Conservation (phyloP, 805 yeast genomes). For the Nakazawaea pomicola region DNA sequence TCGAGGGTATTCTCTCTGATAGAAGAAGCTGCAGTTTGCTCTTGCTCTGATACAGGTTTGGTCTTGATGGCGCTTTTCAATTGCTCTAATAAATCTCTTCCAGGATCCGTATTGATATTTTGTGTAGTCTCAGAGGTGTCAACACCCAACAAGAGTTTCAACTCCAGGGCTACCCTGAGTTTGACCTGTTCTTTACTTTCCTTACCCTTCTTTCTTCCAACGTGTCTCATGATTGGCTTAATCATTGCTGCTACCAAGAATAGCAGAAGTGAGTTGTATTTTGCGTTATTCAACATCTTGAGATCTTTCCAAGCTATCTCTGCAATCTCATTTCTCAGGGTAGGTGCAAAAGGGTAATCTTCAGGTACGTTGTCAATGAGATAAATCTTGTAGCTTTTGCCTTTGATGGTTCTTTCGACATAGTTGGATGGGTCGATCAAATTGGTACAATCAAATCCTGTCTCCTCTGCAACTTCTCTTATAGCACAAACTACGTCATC, state of each 20-base stretch:
- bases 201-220: slow-evolving; percentile 44
- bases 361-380: slow-evolving; percentile 76
- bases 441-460: slow-evolving; percentile 78
- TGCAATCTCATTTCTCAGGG: slow-evolving; percentile 83
- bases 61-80: slow-evolving; percentile 42
- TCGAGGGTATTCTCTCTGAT: too few relatives aligned
- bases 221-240: slow-evolving; percentile 50
- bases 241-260: slow-evolving; percentile 45
- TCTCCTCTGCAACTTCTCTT: slow-evolving; percentile 90
- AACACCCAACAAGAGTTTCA: slow-evolving; percentile 62
- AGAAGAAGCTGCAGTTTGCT: slow-evolving; percentile 11
- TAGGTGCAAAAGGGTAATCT: slow-evolving; percentile 67
- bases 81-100: slow-evolving; percentile 68
- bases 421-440: slow-evolving; percentile 65
- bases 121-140: slow-evolving; percentile 26
- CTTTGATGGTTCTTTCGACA: slow-evolving; percentile 74
- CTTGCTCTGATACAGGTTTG: slow-evolving; percentile 4
- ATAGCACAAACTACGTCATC: slow-evolving; percentile 83
- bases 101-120: slow-evolving; percentile 48
- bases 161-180: slow-evolving; percentile 56
- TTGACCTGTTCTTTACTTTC: slow-evolving; percentile 39
- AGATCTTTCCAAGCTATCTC: slow-evolving; percentile 76
- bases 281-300: slow-evolving; percentile 31
- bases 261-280: slow-evolving; percentile 27
- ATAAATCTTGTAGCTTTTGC: slow-evolving; percentile 83